Evolutionary conservation across 176 grass and related monocot species (phyloP).

Genomic region (Bolboschoenus planiculmis): DNA sequence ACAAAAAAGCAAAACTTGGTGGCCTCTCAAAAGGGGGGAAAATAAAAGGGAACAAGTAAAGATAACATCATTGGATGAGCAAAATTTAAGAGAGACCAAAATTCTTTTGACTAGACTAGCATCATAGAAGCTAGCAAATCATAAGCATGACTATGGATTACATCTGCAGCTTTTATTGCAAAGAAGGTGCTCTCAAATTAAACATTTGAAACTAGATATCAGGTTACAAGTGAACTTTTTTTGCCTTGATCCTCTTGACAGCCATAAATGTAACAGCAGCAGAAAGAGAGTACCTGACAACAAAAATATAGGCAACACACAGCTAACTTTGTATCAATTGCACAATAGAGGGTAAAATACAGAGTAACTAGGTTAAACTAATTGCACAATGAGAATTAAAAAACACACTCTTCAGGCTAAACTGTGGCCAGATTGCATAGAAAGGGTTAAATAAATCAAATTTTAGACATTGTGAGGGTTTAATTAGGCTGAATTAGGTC

Average conservation of each 20-base stretch:
- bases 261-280: conserved; percentile 91
- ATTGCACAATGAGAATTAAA: not conserved
- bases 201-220: not conserved
- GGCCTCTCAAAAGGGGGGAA: not conserved
- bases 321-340: not conserved
- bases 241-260: conserved; percentile 53
- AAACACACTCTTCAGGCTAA: not conserved
- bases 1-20: not conserved
- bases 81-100: not conserved
- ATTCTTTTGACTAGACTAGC: not conserved
- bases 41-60: not conserved
- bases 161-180: not conserved
- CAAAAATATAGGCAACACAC: conserved; percentile 2
- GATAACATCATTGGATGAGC: not conserved
- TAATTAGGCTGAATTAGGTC: not conserved
- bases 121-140: not conserved
- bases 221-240: conserved; percentile 49
- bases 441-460: not conserved
- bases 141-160: not conserved
- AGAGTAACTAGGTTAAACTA: not conserved
- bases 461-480: not conserved
- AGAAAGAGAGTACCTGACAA: conserved; percentile 84
- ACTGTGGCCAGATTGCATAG: not conserved
- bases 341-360: not conserved
- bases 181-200: not conserved